Percentiles rank a stretch among this genome's conserved stretches.
Evolutionary conservation across 75 land plant genomes (phyloP).

Genomic region (Larix kaempferi): DNA sequence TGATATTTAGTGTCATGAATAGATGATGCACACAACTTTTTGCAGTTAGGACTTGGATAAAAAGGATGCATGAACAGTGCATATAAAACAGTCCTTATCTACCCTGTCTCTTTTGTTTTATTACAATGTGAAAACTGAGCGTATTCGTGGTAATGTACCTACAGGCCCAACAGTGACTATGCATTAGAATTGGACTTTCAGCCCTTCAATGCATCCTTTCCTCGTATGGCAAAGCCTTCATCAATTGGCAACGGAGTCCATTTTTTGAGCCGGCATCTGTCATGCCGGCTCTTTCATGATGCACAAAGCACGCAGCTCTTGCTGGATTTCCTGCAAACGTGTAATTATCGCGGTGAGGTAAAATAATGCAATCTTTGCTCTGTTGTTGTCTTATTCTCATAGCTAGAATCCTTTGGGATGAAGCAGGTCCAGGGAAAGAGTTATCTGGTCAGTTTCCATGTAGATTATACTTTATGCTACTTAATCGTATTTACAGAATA

Average conservation of each 20-base stretch:
- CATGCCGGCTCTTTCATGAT: conserved; percentile 54
- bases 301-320: conserved; percentile 63
- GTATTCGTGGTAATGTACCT: background rate
- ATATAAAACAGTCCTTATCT: background rate
- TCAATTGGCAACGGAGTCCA: conserved; percentile 75
- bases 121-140: background rate
- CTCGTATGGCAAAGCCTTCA: conserved; percentile 43
- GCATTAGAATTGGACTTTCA: conserved; percentile 64
- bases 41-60: background rate
- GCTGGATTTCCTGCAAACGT: conserved; percentile 49
- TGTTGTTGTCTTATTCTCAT: background rate
- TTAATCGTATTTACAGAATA: background rate
- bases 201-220: conserved; percentile 65
- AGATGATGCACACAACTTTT: background rate
- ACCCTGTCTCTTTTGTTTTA: background rate
- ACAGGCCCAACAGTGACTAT: conserved; percentile 42
- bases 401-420: background rate
- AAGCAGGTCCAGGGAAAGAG: background rate
- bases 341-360: conserved; percentile 73
- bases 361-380: conserved; percentile 24
- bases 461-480: background rate
- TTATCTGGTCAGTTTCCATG: background rate
- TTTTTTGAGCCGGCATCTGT: conserved; percentile 63
- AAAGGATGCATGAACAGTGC: background rate
- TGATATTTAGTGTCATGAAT: background rate